Evolutionary conservation across 495 filamentous ascomycete species (phyloP), one percentile per base, ranked within the genome.

Genomic region (Neurospora intermedia): DNA sequence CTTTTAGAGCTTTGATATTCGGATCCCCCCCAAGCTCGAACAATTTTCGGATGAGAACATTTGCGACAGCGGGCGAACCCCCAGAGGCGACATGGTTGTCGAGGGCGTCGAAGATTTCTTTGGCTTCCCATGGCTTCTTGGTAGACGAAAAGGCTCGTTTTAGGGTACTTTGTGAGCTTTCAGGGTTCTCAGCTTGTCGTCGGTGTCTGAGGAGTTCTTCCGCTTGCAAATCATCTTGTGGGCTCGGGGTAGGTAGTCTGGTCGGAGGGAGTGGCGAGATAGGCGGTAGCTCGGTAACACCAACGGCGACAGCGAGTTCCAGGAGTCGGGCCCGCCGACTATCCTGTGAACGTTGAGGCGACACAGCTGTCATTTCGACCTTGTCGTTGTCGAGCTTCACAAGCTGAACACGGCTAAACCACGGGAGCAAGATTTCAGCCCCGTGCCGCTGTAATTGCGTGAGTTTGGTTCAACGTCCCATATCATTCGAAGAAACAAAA

Each of bases 91-190:
- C 80, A 46, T 85, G 84, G 48, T 77, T 77, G 31, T 81, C 73
- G 45, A 87, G 82, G 38, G 80, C 81, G 42, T 82, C 82, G 74
- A 84, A 84, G 20, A 87, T 81, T 71, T 87, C 84, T 48, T 79
- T 81, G 40, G 82, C 77, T 6, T 87, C 85, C 84, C 83, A 85
- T 43, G 83, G 80, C 74, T 85, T 85, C n/a, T 79, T 79, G 74
- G 78, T 83, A 4, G 82, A 81, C 3, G 82, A 80, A 54, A 87
- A 86, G 6, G 82, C 84, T 11, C 83, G 80, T 42, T 81, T 82
- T 35, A 86, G 75, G 15, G 78, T 73, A 23, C 78, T 80, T 70
- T 83, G 82, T 13, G 78, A 78, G 8, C 59, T 70, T 35, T 81
- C 75, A 38, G 78, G 77, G 18, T 73, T 75, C 13, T 79, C 80